phyloP scores from a whole-genome alignment of 2,329 filamentous ascomycete species.

The Calonectria fujianensis region DNA sequence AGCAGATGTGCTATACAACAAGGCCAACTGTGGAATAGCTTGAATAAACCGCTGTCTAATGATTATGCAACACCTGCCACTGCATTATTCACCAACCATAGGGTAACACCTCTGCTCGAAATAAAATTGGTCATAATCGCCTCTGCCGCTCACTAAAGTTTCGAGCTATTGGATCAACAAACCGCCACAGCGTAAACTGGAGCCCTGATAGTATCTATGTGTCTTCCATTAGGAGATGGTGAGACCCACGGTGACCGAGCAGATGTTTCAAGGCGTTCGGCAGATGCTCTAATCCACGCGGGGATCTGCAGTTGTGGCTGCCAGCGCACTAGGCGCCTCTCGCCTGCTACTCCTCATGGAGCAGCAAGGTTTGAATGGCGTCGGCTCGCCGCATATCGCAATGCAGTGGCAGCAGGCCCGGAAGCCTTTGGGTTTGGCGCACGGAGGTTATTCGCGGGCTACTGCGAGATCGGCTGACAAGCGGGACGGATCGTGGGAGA shows the following conservation, averaged over 20 bases:
- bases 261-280: slow-evolving; percentile 1
- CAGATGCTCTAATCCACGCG: slow-evolving; percentile 1
- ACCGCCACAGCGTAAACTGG: not conserved
- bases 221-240: not conserved
- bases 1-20: not conserved
- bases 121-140: not conserved
- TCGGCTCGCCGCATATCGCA: not conserved
- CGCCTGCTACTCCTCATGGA: not conserved
- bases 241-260: not conserved
- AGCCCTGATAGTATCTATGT: not conserved
- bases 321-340: not conserved
- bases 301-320: slow-evolving; percentile 15
- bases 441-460: not conserved
- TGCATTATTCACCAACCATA: not conserved
- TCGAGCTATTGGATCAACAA: not conserved
- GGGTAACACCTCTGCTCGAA: not conserved
- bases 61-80: not conserved
- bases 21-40: not conserved
- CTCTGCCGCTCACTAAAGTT: not conserved
- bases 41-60: not conserved
- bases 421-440: not conserved
- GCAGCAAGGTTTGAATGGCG: slow-evolving; percentile 7
- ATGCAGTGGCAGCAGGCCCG: not conserved
- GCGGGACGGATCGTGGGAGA: slow-evolving; percentile 16
- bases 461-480: slow-evolving; percentile 25